A percentile compares a stretch with the other conserved stretches of the same genome.
Conservation (phyloP, 148 eudicot genomes). For the Cornus controversa region DNA sequence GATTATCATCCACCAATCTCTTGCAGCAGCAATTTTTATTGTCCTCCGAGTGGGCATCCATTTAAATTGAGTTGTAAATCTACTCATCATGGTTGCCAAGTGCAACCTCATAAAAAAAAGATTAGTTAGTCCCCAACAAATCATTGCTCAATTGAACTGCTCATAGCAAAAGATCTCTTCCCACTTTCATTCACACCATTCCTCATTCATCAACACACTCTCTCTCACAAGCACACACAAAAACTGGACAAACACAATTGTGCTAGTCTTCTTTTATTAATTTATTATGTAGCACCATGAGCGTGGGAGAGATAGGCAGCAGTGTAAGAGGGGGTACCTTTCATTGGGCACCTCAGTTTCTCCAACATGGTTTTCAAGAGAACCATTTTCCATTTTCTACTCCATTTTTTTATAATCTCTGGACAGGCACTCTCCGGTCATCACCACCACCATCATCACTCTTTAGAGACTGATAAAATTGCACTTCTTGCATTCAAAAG, state of each 20-base stretch:
- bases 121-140: neutral
- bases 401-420: slow-evolving; percentile 5
- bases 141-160: slow-evolving; percentile 15
- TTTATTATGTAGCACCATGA: slow-evolving; percentile 1
- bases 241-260: neutral
- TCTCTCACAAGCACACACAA: neutral
- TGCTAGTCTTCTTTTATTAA: neutral
- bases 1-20: too few relatives aligned
- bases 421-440: slow-evolving; percentile 6
- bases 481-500: slow-evolving; percentile 36
- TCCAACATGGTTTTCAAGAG: slow-evolving; percentile 17
- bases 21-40: neutral
- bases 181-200: neutral
- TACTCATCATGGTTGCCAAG: slow-evolving; percentile 1
- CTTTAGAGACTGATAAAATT: slow-evolving; percentile 30
- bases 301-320: neutral
- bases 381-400: slow-evolving; percentile 11
- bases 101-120: neutral
- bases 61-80: slow-evolving; percentile 16
- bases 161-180: slow-evolving; percentile 6
- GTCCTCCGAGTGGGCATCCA: slow-evolving; percentile 15
- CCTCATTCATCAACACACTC: neutral
- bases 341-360: slow-evolving; percentile 1
- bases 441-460: slow-evolving; percentile 18
- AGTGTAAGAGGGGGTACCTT: neutral